phyloP scores from a whole-genome alignment of 108 stramenopile species.

The Pseudonitzschia multistriata region DNA sequence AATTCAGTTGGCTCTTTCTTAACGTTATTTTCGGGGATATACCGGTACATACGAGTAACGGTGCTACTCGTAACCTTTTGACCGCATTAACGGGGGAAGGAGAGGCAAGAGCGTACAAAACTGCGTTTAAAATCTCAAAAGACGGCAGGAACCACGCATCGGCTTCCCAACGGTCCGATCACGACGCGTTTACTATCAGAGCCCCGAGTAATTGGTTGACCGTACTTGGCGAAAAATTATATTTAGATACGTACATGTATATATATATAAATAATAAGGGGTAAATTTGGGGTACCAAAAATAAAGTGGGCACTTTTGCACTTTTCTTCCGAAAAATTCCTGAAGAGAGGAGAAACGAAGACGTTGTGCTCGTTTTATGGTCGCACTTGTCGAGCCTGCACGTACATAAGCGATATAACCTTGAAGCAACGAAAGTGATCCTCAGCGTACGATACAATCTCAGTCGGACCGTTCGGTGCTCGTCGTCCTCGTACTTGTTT shows the following conservation, averaged over 20 bases:
- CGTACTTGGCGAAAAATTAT: not conserved
- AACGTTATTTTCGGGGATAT: not conserved
- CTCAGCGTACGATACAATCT: not conserved
- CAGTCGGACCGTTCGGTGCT: not conserved
- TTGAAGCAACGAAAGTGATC: not conserved
- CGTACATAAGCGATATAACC: not conserved
- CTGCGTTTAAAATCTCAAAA: not conserved
- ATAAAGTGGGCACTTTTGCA: not conserved
- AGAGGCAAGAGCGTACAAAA: not conserved
- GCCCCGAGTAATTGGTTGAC: not conserved
- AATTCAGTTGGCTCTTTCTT: not conserved
- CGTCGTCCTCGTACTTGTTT: too few relatives aligned
- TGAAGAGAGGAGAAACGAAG: not conserved
- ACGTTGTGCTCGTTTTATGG: not conserved
- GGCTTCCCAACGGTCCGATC: not conserved
- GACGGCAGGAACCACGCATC: not conserved
- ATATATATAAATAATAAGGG: not conserved
- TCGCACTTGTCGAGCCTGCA: slow-evolving; percentile 5
- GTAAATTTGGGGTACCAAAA: not conserved
- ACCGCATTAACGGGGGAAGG: not conserved
- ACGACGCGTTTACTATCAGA: not conserved
- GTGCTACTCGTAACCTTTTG: too few relatives aligned
- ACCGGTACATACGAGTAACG: too few relatives aligned
- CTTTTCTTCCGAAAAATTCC: not conserved
- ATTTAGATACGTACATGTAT: not conserved